Evolutionary conservation across 2,329 filamentous ascomycete genomes (phyloP), one percentile per base, ranked within the genome.

Genomic region (Nemania diffusa): DNA sequence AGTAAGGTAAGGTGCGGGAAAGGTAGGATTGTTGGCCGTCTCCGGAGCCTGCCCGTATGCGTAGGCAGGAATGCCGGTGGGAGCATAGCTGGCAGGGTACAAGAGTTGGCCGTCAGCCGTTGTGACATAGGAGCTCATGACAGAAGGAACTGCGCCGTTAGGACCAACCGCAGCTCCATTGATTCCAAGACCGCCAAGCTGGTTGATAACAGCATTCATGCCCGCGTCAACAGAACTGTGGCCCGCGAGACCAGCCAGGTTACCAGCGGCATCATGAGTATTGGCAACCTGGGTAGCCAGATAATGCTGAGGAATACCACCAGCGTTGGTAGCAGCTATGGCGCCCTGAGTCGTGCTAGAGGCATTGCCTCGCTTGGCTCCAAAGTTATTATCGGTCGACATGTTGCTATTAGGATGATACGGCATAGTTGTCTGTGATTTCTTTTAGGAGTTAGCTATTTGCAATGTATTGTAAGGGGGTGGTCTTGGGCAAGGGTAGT

Each of bases 1-100:
- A 79, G 82, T 77, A 57, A 78, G 76, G 57, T 77, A 77, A 24
- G 73, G 67, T 29, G 76, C 75, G 60, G 79, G 80, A 57, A 78
- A 78, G 73, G 67, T 59, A 20, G 67, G n/a, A n/a, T n/a, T 57
- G 44, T 71, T 69, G 44, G 66, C 65, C 61, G 64, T 65, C 56
- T 77, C 74, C 17, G 64, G 68, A 56, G 67, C 52, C 32, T 73
- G 72, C 20, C 71, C 67, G 57, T 74, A 77, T 59, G 70, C 75
- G 62, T 74, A 73, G 57, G 71, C 57, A 42, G 70, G 68, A n/a
- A 76, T 66, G 11, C 70, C 72, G 48, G 69, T 62, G 17, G 68
- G 55, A 52, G 69, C 66, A 40, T 73, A 73, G 57, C 69, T 69
- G 26, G 71, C 32, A 57, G 71, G 65, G 59, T 74, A 73, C 20